Conservation (phyloP, 2,329 filamentous ascomycete species). For the Curvularia verruculosa region DNA sequence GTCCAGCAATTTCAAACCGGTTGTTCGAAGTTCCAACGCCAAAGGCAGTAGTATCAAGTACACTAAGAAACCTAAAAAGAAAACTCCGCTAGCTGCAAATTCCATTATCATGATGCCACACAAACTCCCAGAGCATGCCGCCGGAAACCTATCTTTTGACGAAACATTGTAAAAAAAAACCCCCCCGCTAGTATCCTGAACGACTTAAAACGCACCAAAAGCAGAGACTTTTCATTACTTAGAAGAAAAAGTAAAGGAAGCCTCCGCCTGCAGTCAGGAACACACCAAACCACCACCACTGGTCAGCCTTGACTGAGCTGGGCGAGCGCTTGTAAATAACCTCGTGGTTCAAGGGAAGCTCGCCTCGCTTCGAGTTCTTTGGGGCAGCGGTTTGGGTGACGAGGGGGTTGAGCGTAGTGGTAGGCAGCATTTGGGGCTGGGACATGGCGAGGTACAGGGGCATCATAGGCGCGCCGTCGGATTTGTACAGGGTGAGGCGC, state of each 20-base stretch:
- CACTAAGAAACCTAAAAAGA: neutral
- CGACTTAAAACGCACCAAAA: neutral
- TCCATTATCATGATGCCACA: neutral
- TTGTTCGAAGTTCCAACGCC: neutral
- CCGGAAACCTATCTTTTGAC: neutral
- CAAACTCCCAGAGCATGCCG: neutral
- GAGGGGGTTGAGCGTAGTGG: slow-evolving; percentile 66
- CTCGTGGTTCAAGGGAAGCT: slow-evolving; percentile 51
- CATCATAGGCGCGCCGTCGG: slow-evolving; percentile 68
- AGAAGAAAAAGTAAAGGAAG: slow-evolving; percentile 56
- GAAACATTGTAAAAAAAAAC: neutral
- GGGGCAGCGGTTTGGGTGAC: slow-evolving; percentile 43
- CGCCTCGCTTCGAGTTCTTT: slow-evolving; percentile 47
- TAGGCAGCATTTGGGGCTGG: slow-evolving; percentile 73
- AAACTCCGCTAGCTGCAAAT: neutral
- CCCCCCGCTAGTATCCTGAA: neutral
- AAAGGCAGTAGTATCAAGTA: neutral
- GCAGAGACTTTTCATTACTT: neutral
- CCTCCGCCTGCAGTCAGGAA: slow-evolving; percentile 56
- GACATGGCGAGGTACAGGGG: slow-evolving; percentile 70
- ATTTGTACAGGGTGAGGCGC: slow-evolving; percentile 68
- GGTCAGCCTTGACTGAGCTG: slow-evolving; percentile 50
- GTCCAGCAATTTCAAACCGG: neutral
- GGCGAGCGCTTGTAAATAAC: slow-evolving; percentile 44
- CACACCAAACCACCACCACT: slow-evolving; percentile 59